Conservation (phyloP, 345 rosid species). For the Arabis alpina region DNA sequence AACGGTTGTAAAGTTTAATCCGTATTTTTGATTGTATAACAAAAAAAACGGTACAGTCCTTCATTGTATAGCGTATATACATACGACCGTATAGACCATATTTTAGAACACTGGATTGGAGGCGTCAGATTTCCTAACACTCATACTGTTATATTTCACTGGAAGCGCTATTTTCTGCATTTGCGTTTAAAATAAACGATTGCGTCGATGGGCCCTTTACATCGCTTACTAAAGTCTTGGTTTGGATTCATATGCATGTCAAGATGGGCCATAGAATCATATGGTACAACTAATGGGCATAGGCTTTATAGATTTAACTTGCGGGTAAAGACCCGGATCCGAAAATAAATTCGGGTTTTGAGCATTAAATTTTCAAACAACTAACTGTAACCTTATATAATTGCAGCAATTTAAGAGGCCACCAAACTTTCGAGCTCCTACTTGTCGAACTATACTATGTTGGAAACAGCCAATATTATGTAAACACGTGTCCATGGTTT, state of each 20-base stretch:
- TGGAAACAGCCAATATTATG: not conserved
- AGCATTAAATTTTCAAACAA: constrained; percentile 26
- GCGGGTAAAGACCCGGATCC: not conserved
- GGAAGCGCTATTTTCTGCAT: not conserved
- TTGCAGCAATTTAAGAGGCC: constrained; percentile 21
- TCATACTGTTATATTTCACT: not conserved
- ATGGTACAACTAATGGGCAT: not conserved
- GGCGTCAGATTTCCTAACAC: not conserved
- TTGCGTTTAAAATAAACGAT: not conserved
- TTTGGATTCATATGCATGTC: not conserved
- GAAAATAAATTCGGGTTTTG: not conserved
- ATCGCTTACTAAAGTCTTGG: not conserved
- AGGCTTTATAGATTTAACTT: not conserved
- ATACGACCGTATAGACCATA: no score
- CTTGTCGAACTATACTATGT: constrained; percentile 2
- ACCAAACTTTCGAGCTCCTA: constrained; percentile 26
- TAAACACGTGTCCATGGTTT: not conserved
- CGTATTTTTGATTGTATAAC: no score
- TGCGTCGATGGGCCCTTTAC: not conserved
- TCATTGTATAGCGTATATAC: no score
- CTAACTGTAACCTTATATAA: not conserved
- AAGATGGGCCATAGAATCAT: not conserved
- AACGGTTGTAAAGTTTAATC: no score
- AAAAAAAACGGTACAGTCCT: no score
- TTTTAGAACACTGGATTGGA: no score